Evolutionary conservation across 441 rosid genomes (phyloP).

Genomic region (Adansonia gregorii): DNA sequence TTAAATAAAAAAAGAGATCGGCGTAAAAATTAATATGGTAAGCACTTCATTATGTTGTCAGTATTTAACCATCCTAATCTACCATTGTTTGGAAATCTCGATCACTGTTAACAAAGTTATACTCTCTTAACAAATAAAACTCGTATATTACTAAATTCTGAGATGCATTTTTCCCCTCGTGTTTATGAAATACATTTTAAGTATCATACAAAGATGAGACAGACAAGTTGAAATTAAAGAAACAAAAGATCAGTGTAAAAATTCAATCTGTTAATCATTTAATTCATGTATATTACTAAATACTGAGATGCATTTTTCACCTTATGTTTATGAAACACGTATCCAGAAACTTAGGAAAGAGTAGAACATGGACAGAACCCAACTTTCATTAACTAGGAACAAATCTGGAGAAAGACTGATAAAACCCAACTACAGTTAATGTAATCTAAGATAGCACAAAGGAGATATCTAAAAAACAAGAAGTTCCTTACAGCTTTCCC

Average conservation of each 20-base stretch:
- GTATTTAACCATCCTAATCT: slow-evolving; percentile 6
- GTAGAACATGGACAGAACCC: not conserved
- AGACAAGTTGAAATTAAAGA: not conserved
- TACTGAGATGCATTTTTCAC: not conserved
- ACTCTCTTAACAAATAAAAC: not conserved
- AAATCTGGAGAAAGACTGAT: not conserved
- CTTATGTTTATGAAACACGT: not conserved
- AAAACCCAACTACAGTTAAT: not conserved
- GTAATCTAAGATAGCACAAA: not conserved
- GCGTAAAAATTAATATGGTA: not conserved
- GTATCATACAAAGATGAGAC: slow-evolving; percentile 10
- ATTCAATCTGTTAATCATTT: not conserved
- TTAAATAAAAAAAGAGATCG: not conserved
- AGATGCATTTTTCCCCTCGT: not conserved
- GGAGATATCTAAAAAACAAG: not conserved
- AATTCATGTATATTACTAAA: not conserved
- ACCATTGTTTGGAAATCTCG: slow-evolving; percentile 15
- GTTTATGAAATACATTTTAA: not conserved
- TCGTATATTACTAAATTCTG: not conserved
- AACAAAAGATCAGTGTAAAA: not conserved
- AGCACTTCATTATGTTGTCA: not conserved
- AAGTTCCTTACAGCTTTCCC: not conserved
- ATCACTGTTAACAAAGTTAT: not conserved
- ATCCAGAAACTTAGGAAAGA: not conserved
- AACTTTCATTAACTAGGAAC: not conserved